Conservation (phyloP, 1,284 basidiomycete species). For the Malassezia nana region DNA sequence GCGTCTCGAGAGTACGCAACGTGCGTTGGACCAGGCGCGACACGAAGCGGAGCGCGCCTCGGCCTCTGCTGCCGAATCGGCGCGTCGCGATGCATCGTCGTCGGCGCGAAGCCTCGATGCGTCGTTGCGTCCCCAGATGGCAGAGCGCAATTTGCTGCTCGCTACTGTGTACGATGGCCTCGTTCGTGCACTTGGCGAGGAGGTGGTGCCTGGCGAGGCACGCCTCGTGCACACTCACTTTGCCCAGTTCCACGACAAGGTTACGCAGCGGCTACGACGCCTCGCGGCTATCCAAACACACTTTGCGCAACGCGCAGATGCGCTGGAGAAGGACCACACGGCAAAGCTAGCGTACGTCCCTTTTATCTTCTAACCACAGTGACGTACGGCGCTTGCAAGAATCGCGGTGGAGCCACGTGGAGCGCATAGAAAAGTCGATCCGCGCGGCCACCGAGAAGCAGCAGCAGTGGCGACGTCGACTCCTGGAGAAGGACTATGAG, state of each 20-base stretch:
- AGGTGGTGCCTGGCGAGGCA: constrained; percentile 20
- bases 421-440: constrained; percentile 79
- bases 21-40: constrained; percentile 21
- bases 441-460: constrained; percentile 75
- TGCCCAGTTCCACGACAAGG: constrained; percentile 81
- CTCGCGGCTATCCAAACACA: constrained; percentile 71
- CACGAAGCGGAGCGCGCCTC: constrained; percentile 21
- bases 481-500: constrained; percentile 74
- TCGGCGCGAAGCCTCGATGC: neutral
- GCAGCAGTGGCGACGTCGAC: constrained; percentile 72
- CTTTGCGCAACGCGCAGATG: constrained; percentile 76
- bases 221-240: constrained; percentile 66
- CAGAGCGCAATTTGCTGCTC: constrained; percentile 57
- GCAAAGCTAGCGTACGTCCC: constrained; percentile 58
- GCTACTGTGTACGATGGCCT: constrained; percentile 57
- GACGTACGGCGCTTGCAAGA: constrained; percentile 81
- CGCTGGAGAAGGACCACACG: constrained; percentile 62
- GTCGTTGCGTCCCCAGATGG: constrained; percentile 36
- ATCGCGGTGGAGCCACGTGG: constrained; percentile 76
- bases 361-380: constrained; percentile 33
- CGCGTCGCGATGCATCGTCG: neutral
- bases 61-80: neutral
- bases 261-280: constrained; percentile 73
- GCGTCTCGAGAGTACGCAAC: constrained; percentile 37
- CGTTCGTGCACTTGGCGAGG: constrained; percentile 61